Percentiles rank a stretch among this genome's conserved stretches.
Conservation (phyloP, 2,329 filamentous ascomycete genomes). For the Sporothrix variecibatus region DNA sequence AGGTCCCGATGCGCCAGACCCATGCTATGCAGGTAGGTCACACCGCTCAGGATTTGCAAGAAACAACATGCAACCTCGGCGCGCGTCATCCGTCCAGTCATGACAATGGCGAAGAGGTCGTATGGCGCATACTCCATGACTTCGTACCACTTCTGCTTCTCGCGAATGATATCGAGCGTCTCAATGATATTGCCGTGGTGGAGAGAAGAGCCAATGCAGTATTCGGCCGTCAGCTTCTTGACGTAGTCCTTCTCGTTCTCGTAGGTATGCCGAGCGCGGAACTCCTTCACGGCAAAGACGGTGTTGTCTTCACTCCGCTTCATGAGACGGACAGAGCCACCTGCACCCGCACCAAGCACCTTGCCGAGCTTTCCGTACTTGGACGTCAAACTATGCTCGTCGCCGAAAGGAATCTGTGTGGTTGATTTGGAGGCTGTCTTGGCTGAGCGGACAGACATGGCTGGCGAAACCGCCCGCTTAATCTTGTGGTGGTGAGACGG, state of each 20-base stretch:
- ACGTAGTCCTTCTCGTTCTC: constrained; percentile 94
- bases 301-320: constrained; percentile 89
- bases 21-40: constrained; percentile 93
- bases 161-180: constrained; percentile 92
- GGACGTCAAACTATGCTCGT: constrained; percentile 85
- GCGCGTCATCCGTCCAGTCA: constrained; percentile 95
- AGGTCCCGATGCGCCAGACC: constrained; percentile 92
- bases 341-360: constrained; percentile 89
- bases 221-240: constrained; percentile 97
- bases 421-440: constrained; percentile 52
- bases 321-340: constrained; percentile 91
- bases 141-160: constrained; percentile 93
- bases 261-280: constrained; percentile 86
- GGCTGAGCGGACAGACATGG: constrained; percentile 54
- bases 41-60: constrained; percentile 90
- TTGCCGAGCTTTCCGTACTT: constrained; percentile 97
- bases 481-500: constrained; percentile 66
- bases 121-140: constrained; percentile 99
- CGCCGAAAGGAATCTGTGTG: constrained; percentile 81
- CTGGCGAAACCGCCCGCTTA: constrained; percentile 67
- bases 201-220: constrained; percentile 94
- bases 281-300: constrained; percentile 97
- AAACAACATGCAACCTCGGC: constrained; percentile 91
- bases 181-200: constrained; percentile 99
- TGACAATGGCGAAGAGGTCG: constrained; percentile 96